These are phyloP conservation scores for Boletellus deceptivus DNA, from an alignment of 1,284 basidiomycete species.

Conservation along the genomic window DNA sequence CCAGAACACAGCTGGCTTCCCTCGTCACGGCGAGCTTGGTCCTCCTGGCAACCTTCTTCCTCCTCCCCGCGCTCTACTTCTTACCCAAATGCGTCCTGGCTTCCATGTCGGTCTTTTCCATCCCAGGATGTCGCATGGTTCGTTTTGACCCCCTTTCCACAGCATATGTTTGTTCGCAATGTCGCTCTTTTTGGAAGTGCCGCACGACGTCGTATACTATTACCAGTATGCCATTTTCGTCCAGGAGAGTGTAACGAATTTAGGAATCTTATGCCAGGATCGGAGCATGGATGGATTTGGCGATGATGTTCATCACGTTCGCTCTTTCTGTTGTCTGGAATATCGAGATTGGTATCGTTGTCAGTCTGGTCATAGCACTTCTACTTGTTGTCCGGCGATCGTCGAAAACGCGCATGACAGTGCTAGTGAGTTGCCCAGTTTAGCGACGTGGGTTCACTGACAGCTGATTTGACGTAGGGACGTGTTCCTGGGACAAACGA, in stretches of 20 bases:
- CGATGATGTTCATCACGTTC: conserved; percentile 84
- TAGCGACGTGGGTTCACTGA: background rate
- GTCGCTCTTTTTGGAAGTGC: conserved; percentile 80
- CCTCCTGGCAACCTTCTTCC: conserved; percentile 82
- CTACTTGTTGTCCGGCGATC: conserved; percentile 86
- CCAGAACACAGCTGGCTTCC: conserved; percentile 84
- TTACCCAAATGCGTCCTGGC: conserved; percentile 83
- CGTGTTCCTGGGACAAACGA: conserved; percentile 61
- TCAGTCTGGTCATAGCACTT: conserved; percentile 82
- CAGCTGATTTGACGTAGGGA: conserved; percentile 38
- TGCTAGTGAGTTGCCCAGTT: conserved; percentile 44
- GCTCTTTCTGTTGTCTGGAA: conserved; percentile 76
- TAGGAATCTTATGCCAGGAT: conserved; percentile 48
- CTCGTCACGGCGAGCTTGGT: conserved; percentile 75
- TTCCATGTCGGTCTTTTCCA: conserved; percentile 54
- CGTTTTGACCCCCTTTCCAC: conserved; percentile 7
- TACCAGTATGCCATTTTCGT: conserved; percentile 56
- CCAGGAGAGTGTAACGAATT: background rate
- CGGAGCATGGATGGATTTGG: conserved; percentile 83
- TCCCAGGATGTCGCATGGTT: background rate
- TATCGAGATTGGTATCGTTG: conserved; percentile 82
- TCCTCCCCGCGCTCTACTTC: conserved; percentile 75
- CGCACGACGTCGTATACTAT: conserved; percentile 83
- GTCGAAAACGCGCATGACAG: conserved; percentile 72
- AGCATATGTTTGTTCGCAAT: conserved; percentile 84